Base-by-base conservation (phyloP, 306 rosid species). In the Pterocarpus santalinus region DNA sequence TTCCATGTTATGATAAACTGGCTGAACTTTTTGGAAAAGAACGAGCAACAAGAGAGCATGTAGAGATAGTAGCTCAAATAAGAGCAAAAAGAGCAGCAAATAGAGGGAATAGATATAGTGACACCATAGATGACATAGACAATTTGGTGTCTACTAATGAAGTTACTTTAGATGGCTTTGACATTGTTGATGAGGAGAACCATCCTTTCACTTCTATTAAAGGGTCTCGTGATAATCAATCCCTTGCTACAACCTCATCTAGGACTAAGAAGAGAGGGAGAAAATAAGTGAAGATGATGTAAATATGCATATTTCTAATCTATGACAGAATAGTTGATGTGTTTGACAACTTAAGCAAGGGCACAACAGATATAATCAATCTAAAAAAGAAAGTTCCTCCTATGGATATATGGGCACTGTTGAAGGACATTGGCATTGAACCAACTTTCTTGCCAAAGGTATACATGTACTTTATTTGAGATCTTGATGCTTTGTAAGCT, bases 61-160 rank as follows among this genome's bases (percentile, higher is more conserved):
- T 12, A 52, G 35, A 34, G 5, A 33, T 5, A 14, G 2, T 4
- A 9, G 0, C 28, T 15, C 28, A 49, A 72, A 7, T n/a, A 8
- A 52, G 76, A 53, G 64, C 8, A 13, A 66, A 66, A 66, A 39
- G n/a, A 41, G 32, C 15, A 7, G 43, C 13, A 33, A 30, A 7
- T 38, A 8, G 2, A 7, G 7, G 52, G 2, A 66, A 16, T 8
- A 3, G 28, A 7, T 41, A 39, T 39, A 15, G 0, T 51, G 47
- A 35, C 22, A 51, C 63, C 46, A 51, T 51, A 4, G 76, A 71
- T 32, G 47, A 71, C 55, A 51, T 49, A 7, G 63, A 71, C 33
- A 14, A 71, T 49, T 51, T 52, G 33, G 11, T 22, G 17, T 57
- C 10, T 8, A 43, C 12, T 8, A 43, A 43, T 6, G 49, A 8